phyloP scores from a whole-genome alignment of 116 monocot genomes.

The Zostera marina region DNA sequence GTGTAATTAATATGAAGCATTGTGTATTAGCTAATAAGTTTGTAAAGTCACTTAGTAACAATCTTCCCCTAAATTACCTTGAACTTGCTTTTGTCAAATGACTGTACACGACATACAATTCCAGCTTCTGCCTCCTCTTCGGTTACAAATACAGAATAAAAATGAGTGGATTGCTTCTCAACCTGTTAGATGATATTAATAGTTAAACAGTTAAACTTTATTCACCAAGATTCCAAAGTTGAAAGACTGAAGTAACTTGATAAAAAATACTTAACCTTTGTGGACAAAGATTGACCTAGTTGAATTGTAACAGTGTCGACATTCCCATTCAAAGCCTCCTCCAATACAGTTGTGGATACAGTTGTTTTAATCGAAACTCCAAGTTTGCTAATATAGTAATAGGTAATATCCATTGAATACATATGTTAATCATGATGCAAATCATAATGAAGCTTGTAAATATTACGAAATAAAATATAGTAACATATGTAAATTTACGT shows the following conservation, averaged over 20 bases:
- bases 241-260: not conserved
- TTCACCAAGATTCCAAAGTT: not conserved
- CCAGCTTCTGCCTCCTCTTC: constrained; percentile 57
- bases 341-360: constrained; percentile 78
- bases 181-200: constrained; percentile 32
- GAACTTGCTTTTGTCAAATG: constrained; percentile 86
- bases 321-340: constrained; percentile 79
- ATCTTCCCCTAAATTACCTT: constrained; percentile 27
- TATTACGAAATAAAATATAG: not conserved
- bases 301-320: constrained; percentile 37
- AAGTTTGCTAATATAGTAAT: constrained; percentile 46
- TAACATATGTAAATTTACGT: not conserved
- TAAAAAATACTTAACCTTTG: constrained; percentile 39
- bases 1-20: no score
- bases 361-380: constrained; percentile 96
- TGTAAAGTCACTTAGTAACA: no score
- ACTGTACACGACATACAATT: constrained; percentile 75
- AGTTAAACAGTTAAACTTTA: no score
- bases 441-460: not conserved
- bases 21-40: no score
- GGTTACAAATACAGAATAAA: constrained; percentile 78
- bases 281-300: constrained; percentile 37
- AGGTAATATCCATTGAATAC: not conserved
- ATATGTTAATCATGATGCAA: not conserved
- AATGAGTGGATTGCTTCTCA: constrained; percentile 89